Percentiles rank a stretch among this genome's conserved stretches.
Conservation (phyloP, 2,329 filamentous ascomycete species). For the Boeremia exigua region DNA sequence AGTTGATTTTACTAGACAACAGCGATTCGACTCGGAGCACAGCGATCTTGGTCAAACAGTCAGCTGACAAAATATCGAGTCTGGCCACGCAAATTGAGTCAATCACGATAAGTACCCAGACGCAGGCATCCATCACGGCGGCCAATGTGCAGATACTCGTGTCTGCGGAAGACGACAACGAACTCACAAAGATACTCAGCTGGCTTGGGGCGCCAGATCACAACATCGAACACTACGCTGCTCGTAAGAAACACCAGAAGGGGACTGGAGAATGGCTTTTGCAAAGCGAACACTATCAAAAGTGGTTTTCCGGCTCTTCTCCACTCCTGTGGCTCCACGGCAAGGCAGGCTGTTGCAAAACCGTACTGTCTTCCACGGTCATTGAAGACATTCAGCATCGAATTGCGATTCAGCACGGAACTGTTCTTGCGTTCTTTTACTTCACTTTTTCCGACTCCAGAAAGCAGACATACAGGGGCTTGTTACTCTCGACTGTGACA, state of each 20-base stretch:
- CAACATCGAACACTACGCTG: background rate
- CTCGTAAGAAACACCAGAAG: background rate
- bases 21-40: background rate
- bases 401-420: background rate
- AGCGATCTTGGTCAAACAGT: background rate
- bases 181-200: background rate
- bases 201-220: background rate
- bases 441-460: background rate
- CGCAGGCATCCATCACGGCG: background rate
- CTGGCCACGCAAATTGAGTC: background rate
- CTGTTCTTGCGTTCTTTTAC: background rate
- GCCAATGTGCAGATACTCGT: background rate
- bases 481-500: background rate
- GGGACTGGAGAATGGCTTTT: background rate
- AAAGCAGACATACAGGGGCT: background rate
- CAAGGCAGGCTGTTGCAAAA: background rate
- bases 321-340: background rate
- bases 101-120: background rate
- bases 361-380: background rate
- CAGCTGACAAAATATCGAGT: background rate
- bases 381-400: background rate
- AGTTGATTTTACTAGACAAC: background rate
- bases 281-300: background rate
- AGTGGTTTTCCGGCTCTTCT: background rate
- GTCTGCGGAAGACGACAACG: background rate